Base-by-base conservation (phyloP, 2,329 filamentous ascomycete genomes). In the Ustilaginoidea virens region DNA sequence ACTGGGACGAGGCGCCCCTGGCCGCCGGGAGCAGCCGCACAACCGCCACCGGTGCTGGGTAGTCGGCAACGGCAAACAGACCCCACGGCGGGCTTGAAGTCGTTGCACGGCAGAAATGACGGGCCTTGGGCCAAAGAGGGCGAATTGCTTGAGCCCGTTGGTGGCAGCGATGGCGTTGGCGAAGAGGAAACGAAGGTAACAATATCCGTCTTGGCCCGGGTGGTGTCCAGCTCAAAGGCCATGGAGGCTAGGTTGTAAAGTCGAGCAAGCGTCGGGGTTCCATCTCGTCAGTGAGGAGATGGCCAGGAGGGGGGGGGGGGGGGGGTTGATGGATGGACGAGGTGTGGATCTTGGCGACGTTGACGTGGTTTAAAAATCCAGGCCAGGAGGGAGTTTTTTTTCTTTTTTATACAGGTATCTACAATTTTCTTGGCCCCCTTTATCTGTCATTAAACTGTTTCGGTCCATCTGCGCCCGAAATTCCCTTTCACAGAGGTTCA, bases 221-320 rank as follows among this genome's bases (percentile, higher is more conserved):
- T 68, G 32, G 69, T 69, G 30, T 74, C 59, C 14, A 76, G 57
- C 60, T 93, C 86, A 48, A 92, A 86, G 5, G 63, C 63, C 69
- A 92, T 82, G 38, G 73, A 74, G 40, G 86, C 85, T 18, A 90
- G 70, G n/a, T 67, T 66, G 41, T 68, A 65, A 32, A 90, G 67
- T 47, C 79, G 69, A 41, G 58, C n/a, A n/a, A n/a, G n/a, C n/a
- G n/a, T n/a, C n/a, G n/a, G n/a, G n/a, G n/a, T n/a, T n/a, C n/a
- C n/a, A n/a, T n/a, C n/a, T n/a, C n/a, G n/a, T n/a, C n/a, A n/a
- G n/a, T n/a, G n/a, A n/a, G n/a, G n/a, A n/a, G n/a, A n/a, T n/a
- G n/a, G n/a, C n/a, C n/a, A n/a, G n/a, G 16, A 66, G 65, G 2
- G 61, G 56, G 21, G 58, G 41, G 26, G 72, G 76, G 35, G 86